Conservation (phyloP, 148 eudicot species). For the Selenicereus undatus region DNA sequence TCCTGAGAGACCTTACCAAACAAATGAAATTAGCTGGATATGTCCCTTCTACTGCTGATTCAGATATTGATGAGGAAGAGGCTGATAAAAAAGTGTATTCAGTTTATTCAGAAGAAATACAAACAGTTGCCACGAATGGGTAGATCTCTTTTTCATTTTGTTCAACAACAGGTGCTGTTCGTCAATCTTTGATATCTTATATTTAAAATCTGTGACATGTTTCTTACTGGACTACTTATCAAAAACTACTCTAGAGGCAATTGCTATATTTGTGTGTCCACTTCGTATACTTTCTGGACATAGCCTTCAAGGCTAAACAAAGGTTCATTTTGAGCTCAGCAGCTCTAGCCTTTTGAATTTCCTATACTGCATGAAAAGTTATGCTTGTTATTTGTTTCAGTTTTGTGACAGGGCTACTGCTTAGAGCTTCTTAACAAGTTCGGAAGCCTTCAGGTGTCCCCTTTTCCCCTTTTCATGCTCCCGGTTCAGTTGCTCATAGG, state of each 20-base stretch:
- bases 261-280: no score
- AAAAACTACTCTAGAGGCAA: no score
- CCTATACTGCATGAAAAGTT: neutral
- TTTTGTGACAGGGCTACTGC: neutral
- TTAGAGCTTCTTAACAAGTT: neutral
- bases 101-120: constrained; percentile 23
- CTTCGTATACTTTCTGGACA: no score
- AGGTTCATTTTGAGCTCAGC: neutral
- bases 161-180: neutral
- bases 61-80: constrained; percentile 52
- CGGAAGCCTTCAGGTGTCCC: neutral
- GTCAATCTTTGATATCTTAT: neutral
- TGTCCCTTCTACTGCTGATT: constrained; percentile 40
- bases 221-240: neutral
- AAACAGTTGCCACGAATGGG: constrained; percentile 23
- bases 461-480: neutral
- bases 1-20: constrained; percentile 45
- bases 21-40: constrained; percentile 64
- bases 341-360: neutral
- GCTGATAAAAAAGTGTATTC: constrained; percentile 26
- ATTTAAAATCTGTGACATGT: neutral
- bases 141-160: constrained; percentile 16
- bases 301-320: neutral
- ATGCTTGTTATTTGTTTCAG: neutral
- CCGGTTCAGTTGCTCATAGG: neutral